phyloP scores from a whole-genome alignment of 495 filamentous ascomycete genomes.

The Tuber aestivum region DNA sequence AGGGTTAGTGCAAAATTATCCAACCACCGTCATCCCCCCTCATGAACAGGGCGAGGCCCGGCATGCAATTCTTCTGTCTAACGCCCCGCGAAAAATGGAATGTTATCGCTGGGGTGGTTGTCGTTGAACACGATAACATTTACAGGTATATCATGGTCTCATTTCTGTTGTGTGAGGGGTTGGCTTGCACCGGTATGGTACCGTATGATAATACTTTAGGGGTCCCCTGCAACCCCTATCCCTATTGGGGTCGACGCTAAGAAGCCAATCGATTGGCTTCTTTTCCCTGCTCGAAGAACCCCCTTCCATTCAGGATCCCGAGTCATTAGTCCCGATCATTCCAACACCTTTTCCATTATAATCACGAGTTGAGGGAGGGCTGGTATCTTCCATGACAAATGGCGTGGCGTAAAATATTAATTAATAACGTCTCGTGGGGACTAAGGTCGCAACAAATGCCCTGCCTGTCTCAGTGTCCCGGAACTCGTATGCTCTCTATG shows the following conservation, averaged over 20 bases:
- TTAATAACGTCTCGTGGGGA: neutral
- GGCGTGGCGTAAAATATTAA: neutral
- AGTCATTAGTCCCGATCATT: neutral
- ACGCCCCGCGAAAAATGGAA: neutral
- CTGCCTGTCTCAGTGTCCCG: neutral
- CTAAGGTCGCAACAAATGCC: neutral
- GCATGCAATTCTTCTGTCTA: neutral
- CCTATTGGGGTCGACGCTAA: neutral
- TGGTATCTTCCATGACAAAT: neutral
- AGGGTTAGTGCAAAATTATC: neutral
- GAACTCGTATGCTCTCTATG: neutral
- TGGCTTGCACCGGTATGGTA: neutral
- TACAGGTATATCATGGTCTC: neutral
- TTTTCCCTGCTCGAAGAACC: neutral
- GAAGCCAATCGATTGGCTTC: neutral
- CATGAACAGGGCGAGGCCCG: neutral
- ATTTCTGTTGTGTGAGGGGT: neutral
- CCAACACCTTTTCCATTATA: neutral
- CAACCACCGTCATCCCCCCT: neutral
- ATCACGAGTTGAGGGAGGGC: neutral
- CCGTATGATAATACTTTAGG: neutral
- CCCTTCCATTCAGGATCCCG: neutral
- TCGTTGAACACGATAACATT: neutral
- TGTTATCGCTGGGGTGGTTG: neutral
- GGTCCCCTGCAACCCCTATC: neutral